Evolutionary conservation across 164 flowering plant genomes (phyloP), one percentile per base, ranked within the genome.

Genomic region (Umbilicus rupestris): DNA sequence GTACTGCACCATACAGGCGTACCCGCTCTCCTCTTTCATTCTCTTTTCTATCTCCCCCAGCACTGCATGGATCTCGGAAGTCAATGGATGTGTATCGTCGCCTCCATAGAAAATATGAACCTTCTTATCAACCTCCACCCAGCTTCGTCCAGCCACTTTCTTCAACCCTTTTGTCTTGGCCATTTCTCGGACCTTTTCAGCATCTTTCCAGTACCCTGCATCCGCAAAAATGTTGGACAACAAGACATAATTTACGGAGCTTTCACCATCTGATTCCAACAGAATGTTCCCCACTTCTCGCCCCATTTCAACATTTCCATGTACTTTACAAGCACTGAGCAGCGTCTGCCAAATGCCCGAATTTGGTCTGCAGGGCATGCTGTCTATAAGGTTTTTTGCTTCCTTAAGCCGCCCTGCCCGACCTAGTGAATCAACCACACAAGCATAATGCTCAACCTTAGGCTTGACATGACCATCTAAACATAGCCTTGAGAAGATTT

Each of bases 381-480:
- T 81, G 26, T 82, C 75, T 17, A 91, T 83, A 7, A 88, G 75
- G 67, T 74, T 68, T 74, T 80, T 84, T 12, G 92, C 96, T 73
- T 86, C 90, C 57, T 78, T 71, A 52, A 91, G 70, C 3, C 77
- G 71, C 5, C 97, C 97, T 17, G 85, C 83, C 68, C 97, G 86
- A 11, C 96, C 96, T 12, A 88, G 83, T 24, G 85, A 73, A 76
- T 91, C 95, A 66, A 87, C 88, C 83, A 90, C 78, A 73, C 95
- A 91, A 65, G 92, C 84, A 75, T 88, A 88, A 70, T 91, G 97
- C 79, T 87, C 95, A n/a, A 84, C 75, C 64, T 76, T 78, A n/a
- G 84, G 81, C 68, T 77, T 74, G 20, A 81, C 69, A 14, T 64
- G 66, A 20, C 37, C 39, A 66, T 80, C 77, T 3, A 39, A 57